Base-by-base conservation (phyloP, 345 rosid genomes). In the Euphorbia tirucalli region DNA sequence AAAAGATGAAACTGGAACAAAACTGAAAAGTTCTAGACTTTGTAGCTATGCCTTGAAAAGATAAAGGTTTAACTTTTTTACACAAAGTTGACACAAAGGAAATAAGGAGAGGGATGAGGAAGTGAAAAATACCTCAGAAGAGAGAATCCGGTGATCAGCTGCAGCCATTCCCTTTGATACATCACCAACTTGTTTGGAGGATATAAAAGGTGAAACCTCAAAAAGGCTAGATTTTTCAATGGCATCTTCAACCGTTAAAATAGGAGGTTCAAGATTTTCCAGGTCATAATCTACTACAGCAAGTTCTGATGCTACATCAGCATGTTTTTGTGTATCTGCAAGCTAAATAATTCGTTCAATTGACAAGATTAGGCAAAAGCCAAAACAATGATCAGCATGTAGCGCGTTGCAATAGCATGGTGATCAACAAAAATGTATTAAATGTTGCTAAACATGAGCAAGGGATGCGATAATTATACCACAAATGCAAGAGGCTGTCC, bases 281-380 rank as follows among this genome's bases (percentile, higher is more conserved):
- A 66, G 43, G 65, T 82, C 94, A 74, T 92, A 92, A 72, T 92
- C 88, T 60, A 92, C 80, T 44, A 78, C 80, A 24, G 86, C 91
- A 76, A 90, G 83, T 3, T 71, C 78, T 66, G 93, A 85, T 52
- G 97, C 97, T 66, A 65, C 41, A 46, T 90, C 90, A 72, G 97
- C 97, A 69, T 85, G 88, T 74, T 85, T 92, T 71, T 90, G 96
- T 46, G 97, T 85, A 78, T 92, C 91, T 27, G 97, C 99, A 72
- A 94, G 91, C 99, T 94, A 78, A 1, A 61, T 71, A 39, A 62
- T 32, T 71, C 31, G n/a, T 37, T 64, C 61, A 19, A 13, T 69
- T 30, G 39, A 54, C 35, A 21, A 39, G 43, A 63, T 66, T 31
- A 60, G 59, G 77, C 16, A 52, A 43, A 68, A 71, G 37, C 35